Evolutionary conservation across 148 eudicot genomes (phyloP).

Genomic region (Dianthus caryophyllus): DNA sequence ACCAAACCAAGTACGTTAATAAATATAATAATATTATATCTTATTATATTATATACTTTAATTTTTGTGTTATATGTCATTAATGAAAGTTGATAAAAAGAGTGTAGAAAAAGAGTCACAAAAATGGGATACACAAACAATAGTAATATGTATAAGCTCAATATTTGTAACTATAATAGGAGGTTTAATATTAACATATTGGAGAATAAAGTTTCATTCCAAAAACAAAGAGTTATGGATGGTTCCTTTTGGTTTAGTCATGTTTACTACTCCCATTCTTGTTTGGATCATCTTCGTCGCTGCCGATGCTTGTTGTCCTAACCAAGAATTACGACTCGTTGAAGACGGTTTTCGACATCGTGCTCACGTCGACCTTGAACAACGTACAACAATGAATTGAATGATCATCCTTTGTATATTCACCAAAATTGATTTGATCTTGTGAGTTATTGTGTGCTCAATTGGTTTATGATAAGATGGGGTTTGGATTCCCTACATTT

Average conservation of each 20-base stretch:
- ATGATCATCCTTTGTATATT: no score
- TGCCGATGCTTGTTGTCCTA: constrained; percentile 33
- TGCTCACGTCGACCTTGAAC: constrained; percentile 17
- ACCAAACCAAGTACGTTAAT: no score
- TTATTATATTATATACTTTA: no score
- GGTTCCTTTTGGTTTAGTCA: constrained; percentile 57
- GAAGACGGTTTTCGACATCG: constrained; percentile 1
- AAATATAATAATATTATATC: no score
- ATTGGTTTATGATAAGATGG: not conserved
- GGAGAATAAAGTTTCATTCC: constrained; percentile 43
- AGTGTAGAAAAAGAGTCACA: not conserved
- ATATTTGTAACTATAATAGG: constrained; percentile 40
- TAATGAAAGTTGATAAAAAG: constrained; percentile 19
- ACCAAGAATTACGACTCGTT: constrained; percentile 10
- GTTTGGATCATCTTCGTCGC: constrained; percentile 31
- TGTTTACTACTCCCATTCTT: constrained; percentile 45
- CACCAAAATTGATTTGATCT: not conserved
- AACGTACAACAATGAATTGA: not conserved
- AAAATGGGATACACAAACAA: constrained; percentile 19
- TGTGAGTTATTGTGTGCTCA: not conserved
- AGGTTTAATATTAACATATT: constrained; percentile 45
- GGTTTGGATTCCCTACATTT: no score
- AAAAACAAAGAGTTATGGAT: constrained; percentile 52
- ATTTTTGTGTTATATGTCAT: not conserved
- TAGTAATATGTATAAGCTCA: constrained; percentile 23